phyloP scores from a whole-genome alignment of 768 basidiomycete species.

The Astraeus odoratus region DNA sequence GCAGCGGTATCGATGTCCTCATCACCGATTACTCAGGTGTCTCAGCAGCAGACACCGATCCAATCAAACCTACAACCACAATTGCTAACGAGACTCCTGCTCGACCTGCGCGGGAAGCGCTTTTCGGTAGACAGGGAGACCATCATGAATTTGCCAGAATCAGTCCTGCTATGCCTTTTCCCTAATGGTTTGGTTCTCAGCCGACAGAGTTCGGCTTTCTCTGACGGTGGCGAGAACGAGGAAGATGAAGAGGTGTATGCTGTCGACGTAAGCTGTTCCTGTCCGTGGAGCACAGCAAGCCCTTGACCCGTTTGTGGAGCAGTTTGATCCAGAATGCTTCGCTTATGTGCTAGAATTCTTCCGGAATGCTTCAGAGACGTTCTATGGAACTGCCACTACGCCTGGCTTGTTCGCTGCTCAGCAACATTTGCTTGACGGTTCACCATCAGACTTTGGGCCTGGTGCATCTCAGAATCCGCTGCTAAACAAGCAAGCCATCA shows the following conservation, averaged over 20 bases:
- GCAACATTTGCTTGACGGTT: slow-evolving; percentile 68
- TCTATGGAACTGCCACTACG: slow-evolving; percentile 76
- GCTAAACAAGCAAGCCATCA: slow-evolving; percentile 93
- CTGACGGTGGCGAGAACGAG: slow-evolving; percentile 66
- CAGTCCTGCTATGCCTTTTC: slow-evolving; percentile 91
- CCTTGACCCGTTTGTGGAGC: slow-evolving; percentile 3
- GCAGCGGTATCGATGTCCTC: slow-evolving; percentile 40
- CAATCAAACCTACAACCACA: slow-evolving; percentile 77
- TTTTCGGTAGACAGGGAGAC: slow-evolving; percentile 96
- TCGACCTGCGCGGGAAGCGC: slow-evolving; percentile 86
- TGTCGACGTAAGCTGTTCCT: slow-evolving; percentile 74
- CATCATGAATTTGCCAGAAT: slow-evolving; percentile 97
- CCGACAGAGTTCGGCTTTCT: slow-evolving; percentile 71
- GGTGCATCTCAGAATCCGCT: slow-evolving; percentile 82
- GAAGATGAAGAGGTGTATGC: slow-evolving; percentile 91
- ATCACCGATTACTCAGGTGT: slow-evolving; percentile 49
- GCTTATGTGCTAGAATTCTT: slow-evolving; percentile 92
- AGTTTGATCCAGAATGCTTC: slow-evolving; percentile 99
- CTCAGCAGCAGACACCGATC: slow-evolving; percentile 46
- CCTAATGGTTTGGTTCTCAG: slow-evolving; percentile 95
- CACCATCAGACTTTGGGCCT: slow-evolving; percentile 51
- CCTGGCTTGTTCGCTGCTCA: slow-evolving; percentile 76
- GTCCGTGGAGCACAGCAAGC: slow-evolving; percentile 4
- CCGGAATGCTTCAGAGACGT: slow-evolving; percentile 75
- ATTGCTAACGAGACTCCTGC: slow-evolving; percentile 78